These are phyloP conservation scores for Tilletia horrida DNA, from an alignment of 1,284 basidiomycete genomes.

Conservation along the genomic window DNA sequence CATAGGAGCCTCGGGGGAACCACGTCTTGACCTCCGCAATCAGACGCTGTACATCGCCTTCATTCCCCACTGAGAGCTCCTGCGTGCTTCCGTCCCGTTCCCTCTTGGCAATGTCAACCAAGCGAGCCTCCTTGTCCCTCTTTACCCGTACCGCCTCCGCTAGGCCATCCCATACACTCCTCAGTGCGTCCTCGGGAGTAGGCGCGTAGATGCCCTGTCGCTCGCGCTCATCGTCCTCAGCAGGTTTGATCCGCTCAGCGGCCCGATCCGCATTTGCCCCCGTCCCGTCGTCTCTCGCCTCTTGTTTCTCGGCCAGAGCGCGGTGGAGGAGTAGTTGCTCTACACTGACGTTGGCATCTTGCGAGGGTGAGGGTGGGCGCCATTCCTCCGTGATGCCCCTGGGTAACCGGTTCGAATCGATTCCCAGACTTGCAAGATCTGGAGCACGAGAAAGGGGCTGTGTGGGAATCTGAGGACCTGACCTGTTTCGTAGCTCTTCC, in stretches of 20 bases:
- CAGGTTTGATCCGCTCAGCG: slow-evolving; percentile 6
- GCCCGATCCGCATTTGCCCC: background rate
- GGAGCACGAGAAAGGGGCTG: background rate
- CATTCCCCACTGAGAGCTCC: background rate
- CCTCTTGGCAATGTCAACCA: background rate
- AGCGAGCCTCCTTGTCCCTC: slow-evolving; percentile 1
- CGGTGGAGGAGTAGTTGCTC: slow-evolving; percentile 13
- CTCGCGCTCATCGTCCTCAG: slow-evolving; percentile 15
- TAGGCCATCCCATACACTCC: slow-evolving; percentile 9
- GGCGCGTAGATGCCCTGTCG: slow-evolving; percentile 6
- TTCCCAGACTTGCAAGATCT: background rate
- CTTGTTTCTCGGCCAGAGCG: slow-evolving; percentile 7
- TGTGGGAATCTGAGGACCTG: no score
- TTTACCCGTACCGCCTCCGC: slow-evolving; percentile 9
- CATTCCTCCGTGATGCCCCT: background rate
- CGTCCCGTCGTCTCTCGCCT: background rate
- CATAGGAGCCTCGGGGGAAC: slow-evolving; percentile 7
- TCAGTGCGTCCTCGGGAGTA: slow-evolving; percentile 6
- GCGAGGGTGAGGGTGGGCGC: slow-evolving; percentile 8
- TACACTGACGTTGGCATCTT: background rate
- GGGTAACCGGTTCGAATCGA: background rate
- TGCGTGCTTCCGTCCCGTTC: background rate
- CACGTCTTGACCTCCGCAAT: slow-evolving; percentile 3
- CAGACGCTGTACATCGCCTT: slow-evolving; percentile 5
- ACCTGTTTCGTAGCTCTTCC: background rate